A percentile compares a stretch with the other conserved stretches of the same genome.
These are phyloP conservation scores for Massarina eburnea DNA, from an alignment of 2,329 filamentous ascomycete genomes.

Conservation along the genomic window DNA sequence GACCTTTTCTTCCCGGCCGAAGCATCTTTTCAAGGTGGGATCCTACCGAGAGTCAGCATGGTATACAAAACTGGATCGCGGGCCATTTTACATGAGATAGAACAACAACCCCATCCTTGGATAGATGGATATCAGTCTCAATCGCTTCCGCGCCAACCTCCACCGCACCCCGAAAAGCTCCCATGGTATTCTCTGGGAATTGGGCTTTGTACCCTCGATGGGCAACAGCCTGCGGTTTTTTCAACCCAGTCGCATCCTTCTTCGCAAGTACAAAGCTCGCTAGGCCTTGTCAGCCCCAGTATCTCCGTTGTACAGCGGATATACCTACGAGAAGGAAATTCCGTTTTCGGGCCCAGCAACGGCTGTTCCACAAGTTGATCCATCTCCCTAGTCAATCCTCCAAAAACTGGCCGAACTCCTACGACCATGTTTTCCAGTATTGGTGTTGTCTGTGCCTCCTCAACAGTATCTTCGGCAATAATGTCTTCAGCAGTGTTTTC, in stretches of 20 bases:
- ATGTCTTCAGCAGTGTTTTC: neutral
- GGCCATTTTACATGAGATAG: constrained; percentile 68
- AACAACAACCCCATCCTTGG: constrained; percentile 80
- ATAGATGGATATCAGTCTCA: constrained; percentile 86
- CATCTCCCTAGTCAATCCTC: constrained; percentile 36
- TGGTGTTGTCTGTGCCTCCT: constrained; percentile 37
- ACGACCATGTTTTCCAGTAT: constrained; percentile 40
- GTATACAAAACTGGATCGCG: neutral
- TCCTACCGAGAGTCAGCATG: constrained; percentile 56
- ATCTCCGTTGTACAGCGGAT: neutral
- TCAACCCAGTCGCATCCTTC: constrained; percentile 38
- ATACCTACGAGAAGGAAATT: constrained; percentile 32
- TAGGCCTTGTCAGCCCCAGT: constrained; percentile 19
- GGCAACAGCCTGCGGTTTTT: constrained; percentile 70
- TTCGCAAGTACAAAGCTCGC: constrained; percentile 39
- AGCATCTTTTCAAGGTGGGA: constrained; percentile 75
- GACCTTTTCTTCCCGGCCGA: constrained; percentile 71
- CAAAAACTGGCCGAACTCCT: constrained; percentile 41
- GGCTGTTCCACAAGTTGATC: constrained; percentile 40
- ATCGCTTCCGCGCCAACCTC: constrained; percentile 75
- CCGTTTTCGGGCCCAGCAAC: constrained; percentile 30
- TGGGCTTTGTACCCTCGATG: constrained; percentile 77
- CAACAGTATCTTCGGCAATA: constrained; percentile 19
- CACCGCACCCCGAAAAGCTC: constrained; percentile 73
- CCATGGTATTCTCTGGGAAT: constrained; percentile 85